A percentile compares a stretch with the other conserved stretches of the same genome.
Evolutionary conservation across 140 eudicot species (phyloP).

Genomic region (Flaveria floridana): DNA sequence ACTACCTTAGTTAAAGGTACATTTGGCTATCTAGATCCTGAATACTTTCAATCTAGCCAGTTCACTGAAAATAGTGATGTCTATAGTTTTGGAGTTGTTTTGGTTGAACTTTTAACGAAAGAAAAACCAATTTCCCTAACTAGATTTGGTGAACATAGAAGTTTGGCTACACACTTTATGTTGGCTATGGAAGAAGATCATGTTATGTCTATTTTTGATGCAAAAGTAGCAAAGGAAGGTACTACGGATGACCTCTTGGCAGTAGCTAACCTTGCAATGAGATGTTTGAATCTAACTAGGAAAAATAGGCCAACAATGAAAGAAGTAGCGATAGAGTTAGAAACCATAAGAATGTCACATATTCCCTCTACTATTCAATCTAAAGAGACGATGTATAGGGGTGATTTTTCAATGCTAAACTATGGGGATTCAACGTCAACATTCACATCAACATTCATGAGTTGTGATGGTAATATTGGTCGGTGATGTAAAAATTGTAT

Average conservation of each 20-base stretch:
- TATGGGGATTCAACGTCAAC: constrained; percentile 15
- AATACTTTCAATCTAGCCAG: not conserved
- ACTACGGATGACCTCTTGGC: not conserved
- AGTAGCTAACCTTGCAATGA: constrained; percentile 20
- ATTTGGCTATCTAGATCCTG: constrained; percentile 10
- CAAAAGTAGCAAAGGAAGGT: not conserved
- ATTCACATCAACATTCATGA: not conserved
- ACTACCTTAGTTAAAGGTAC: constrained; percentile 18
- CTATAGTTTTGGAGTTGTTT: constrained; percentile 21
- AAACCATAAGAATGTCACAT: constrained; percentile 20
- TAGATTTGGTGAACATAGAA: constrained; percentile 21
- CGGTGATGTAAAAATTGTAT: not conserved
- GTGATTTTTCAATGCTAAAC: not conserved
- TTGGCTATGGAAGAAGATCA: constrained; percentile 28
- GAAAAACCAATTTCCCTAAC: constrained; percentile 14
- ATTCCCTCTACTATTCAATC: constrained; percentile 4
- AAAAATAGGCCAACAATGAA: constrained; percentile 31
- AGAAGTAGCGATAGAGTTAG: constrained; percentile 27
- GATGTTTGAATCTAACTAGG: constrained; percentile 25
- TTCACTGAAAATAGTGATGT: constrained; percentile 14
- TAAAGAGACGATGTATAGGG: not conserved
- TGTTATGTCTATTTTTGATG: constrained; percentile 21
- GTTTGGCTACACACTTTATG: constrained; percentile 23
- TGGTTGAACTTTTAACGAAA: constrained; percentile 14
- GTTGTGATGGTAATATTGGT: not conserved